Conservation (phyloP, 176 grass and related monocot genomes). For the Oryza rufipogon region DNA sequence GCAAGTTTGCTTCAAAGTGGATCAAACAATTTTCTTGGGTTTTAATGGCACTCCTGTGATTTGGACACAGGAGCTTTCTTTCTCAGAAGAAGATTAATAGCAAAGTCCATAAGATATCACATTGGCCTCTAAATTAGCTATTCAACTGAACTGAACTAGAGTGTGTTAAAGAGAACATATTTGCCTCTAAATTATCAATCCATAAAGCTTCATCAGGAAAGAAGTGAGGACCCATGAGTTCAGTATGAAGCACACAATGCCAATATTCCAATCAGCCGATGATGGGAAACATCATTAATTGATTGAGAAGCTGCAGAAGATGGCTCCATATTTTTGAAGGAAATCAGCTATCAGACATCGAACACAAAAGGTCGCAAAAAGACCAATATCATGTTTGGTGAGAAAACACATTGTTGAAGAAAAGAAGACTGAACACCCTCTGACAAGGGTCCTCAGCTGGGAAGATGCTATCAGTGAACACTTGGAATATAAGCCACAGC, state of each 20-base stretch:
- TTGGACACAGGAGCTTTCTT: constrained; percentile 43
- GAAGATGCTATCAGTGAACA: constrained; percentile 33
- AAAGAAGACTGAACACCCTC: constrained; percentile 11
- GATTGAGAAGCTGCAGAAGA: constrained; percentile 12
- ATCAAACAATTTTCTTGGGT: constrained; percentile 48
- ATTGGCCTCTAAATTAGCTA: neutral
- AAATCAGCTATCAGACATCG: constrained; percentile 16
- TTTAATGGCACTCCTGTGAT: constrained; percentile 51
- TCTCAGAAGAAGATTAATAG: neutral
- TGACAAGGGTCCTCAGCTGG: constrained; percentile 3
- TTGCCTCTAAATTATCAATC: neutral
- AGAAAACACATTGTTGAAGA: constrained; percentile 27
- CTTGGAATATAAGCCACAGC: constrained; percentile 35
- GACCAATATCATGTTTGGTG: constrained; percentile 38
- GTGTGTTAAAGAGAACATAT: neutral
- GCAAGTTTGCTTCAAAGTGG: constrained; percentile 46
- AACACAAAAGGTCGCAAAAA: constrained; percentile 24
- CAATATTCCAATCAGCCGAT: neutral
- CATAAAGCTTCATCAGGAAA: neutral
- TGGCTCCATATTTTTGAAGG: constrained; percentile 19
- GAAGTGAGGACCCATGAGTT: neutral
- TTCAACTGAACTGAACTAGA: neutral
- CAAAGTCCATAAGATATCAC: neutral
- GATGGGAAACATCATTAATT: constrained; percentile 10
- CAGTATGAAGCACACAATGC: neutral